phyloP scores from a whole-genome alignment of 2,329 filamentous ascomycete genomes.

The Cytospora mali region DNA sequence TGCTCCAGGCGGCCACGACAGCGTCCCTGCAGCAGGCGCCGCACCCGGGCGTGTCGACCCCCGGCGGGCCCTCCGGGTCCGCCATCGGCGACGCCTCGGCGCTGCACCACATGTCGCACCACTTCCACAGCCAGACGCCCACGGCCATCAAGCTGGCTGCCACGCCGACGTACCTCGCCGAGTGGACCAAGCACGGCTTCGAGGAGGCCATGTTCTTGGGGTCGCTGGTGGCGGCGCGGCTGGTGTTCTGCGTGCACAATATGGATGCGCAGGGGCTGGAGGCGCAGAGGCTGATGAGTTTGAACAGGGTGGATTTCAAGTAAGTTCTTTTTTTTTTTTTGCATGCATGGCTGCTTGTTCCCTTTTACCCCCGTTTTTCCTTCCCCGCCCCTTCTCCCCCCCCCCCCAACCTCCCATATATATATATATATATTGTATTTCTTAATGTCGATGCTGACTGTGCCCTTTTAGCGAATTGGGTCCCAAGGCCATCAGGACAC shows the following conservation, averaged over 20 bases:
- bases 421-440: background rate
- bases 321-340: conserved; percentile 40
- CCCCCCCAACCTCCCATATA: background rate
- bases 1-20: conserved; percentile 88
- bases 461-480: conserved; percentile 50
- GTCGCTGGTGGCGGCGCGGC: conserved; percentile 76
- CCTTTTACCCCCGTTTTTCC: too few species aligned
- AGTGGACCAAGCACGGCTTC: conserved; percentile 80
- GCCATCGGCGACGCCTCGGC: conserved; percentile 45
- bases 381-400: too few species aligned
- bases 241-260: conserved; percentile 63
- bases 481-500: conserved; percentile 56
- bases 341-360: background rate
- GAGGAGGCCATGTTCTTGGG: conserved; percentile 89
- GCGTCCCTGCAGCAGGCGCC: conserved; percentile 52
- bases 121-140: conserved; percentile 71
- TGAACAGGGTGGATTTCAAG: conserved; percentile 64
- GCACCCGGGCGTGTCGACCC: conserved; percentile 47
- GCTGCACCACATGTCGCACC: conserved; percentile 42
- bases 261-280: conserved; percentile 55
- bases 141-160: conserved; percentile 79
- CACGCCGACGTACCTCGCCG: conserved; percentile 82
- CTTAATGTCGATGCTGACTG: conserved; percentile 24
- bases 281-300: conserved; percentile 57
- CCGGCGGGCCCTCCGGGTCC: conserved; percentile 37